Percentiles rank a stretch among this genome's conserved stretches.
Evolutionary conservation across 164 flowering plant species (phyloP).

Genomic region (Annona cherimola): DNA sequence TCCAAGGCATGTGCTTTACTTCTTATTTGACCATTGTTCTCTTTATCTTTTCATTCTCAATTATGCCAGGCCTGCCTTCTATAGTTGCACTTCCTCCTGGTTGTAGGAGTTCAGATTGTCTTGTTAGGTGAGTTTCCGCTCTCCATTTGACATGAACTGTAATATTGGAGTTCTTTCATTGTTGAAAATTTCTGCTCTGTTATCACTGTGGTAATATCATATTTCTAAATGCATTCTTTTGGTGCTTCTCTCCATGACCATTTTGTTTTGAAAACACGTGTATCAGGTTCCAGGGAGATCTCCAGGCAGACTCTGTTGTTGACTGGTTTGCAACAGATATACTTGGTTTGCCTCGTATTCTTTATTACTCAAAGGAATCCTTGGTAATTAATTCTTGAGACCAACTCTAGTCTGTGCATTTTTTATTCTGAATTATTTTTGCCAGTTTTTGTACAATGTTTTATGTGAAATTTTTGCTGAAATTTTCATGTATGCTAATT

Average conservation of each 20-base stretch:
- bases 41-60: neutral
- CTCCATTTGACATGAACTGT: neutral
- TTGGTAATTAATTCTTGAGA: constrained; percentile 66
- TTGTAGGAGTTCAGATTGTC: constrained; percentile 64
- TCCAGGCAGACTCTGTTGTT: constrained; percentile 68
- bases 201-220: neutral
- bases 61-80: constrained; percentile 70
- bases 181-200: neutral
- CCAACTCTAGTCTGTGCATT: neutral
- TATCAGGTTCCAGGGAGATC: constrained; percentile 76
- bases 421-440: neutral
- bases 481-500: neutral
- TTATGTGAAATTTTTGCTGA: neutral
- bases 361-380: constrained; percentile 75
- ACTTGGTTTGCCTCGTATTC: constrained; percentile 75
- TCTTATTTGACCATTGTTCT: neutral
- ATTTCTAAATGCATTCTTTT: neutral
- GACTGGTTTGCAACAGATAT: constrained; percentile 82
- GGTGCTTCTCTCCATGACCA: neutral
- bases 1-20: neutral
- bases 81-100: constrained; percentile 64
- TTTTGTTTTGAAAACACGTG: neutral
- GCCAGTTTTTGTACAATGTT: neutral
- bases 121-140: constrained; percentile 52
- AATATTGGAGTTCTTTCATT: neutral